phyloP scores from a whole-genome alignment of 768 basidiomycete species.

The Gelatoporia subvermispora region DNA sequence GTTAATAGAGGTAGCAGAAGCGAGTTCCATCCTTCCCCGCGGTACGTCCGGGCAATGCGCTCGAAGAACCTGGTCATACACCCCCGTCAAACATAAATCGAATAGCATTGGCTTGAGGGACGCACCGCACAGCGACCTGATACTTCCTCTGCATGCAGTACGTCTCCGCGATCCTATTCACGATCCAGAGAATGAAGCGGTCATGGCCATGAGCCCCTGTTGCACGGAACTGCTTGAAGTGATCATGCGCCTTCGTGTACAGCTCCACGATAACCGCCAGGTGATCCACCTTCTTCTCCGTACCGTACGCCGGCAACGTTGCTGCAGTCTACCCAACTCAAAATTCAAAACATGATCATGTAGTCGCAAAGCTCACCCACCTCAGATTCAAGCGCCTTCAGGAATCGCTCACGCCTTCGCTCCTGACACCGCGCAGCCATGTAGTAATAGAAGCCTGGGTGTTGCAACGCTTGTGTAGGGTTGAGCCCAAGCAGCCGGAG shows the following conservation, averaged over 20 bases:
- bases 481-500: constrained; percentile 66
- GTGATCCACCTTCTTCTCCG: constrained; percentile 94
- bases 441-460: constrained; percentile 91
- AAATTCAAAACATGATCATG: background rate
- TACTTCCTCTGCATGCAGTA: constrained; percentile 78
- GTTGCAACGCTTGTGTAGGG: constrained; percentile 79
- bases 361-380: constrained; percentile 28
- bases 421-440: constrained; percentile 86
- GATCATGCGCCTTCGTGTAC: constrained; percentile 90
- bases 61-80: constrained; percentile 71
- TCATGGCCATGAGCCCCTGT: constrained; percentile 50
- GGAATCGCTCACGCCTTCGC: constrained; percentile 62
- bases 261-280: constrained; percentile 82
- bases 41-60: constrained; percentile 84
- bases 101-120: background rate
- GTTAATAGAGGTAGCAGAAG: constrained; percentile 71
- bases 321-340: background rate
- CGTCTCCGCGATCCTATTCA: constrained; percentile 83
- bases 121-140: constrained; percentile 82
- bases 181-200: constrained; percentile 85
- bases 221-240: constrained; percentile 76
- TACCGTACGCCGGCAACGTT: constrained; percentile 67
- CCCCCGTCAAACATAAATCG: background rate
- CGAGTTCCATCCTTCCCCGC: constrained; percentile 75
- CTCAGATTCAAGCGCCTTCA: constrained; percentile 53